Evolutionary conservation across 371 early-diverging fungal genomes (phyloP).

Genomic region (Rhizoclosmatium hyalinum): DNA sequence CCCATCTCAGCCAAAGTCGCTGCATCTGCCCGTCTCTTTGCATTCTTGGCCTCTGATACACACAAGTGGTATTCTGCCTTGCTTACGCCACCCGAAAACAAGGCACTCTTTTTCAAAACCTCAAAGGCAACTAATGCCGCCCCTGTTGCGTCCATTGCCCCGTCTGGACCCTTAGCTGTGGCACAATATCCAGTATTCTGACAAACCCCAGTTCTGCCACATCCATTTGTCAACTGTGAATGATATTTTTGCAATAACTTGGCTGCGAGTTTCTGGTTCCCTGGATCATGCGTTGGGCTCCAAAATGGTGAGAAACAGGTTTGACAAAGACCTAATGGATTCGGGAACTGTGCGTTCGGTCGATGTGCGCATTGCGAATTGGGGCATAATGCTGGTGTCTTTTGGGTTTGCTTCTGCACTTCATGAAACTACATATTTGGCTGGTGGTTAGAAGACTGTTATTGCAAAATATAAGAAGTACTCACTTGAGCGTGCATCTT

Average conservation of each 20-base stretch:
- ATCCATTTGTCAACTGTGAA: slow-evolving; percentile 79
- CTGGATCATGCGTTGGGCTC: slow-evolving; percentile 78
- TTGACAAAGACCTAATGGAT: slow-evolving; percentile 68
- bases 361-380: slow-evolving; percentile 75
- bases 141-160: slow-evolving; percentile 68
- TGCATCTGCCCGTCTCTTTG: slow-evolving; percentile 60
- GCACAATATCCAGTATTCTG: slow-evolving; percentile 74
- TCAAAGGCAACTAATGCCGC: slow-evolving; percentile 61
- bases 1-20: slow-evolving; percentile 54
- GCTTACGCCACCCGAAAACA: slow-evolving; percentile 25
- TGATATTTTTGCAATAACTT: slow-evolving; percentile 77
- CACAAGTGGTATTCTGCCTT: slow-evolving; percentile 64
- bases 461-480: slow-evolving; percentile 14
- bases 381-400: slow-evolving; percentile 60
- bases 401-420: slow-evolving; percentile 56
- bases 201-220: slow-evolving; percentile 71
- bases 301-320: slow-evolving; percentile 87
- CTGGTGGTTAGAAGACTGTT: slow-evolving; percentile 47
- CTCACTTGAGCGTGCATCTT: slow-evolving; percentile 63
- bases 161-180: slow-evolving; percentile 43
- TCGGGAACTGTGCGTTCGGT: slow-evolving; percentile 41
- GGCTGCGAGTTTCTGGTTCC: slow-evolving; percentile 73
- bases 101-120: slow-evolving; percentile 35
- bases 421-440: slow-evolving; percentile 80
- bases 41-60: slow-evolving; percentile 66